Conservation (phyloP, 495 filamentous ascomycete genomes). For the Penicillium roqueforti region DNA sequence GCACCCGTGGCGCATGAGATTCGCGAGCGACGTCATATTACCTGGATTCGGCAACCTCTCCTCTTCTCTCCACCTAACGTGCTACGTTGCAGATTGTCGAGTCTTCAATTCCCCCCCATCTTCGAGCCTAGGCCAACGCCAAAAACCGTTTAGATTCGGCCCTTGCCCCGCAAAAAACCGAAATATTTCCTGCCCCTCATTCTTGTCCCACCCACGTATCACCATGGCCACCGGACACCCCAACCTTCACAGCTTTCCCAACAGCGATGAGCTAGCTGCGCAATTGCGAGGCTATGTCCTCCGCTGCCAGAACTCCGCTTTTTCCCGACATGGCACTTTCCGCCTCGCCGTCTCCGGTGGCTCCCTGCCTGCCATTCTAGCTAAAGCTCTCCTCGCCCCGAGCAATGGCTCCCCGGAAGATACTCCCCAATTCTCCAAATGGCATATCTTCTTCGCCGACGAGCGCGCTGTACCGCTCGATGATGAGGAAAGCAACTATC, state of each 20-base stretch:
- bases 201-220: slow-evolving; percentile 1
- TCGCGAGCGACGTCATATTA: slow-evolving; percentile 4
- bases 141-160: not conserved
- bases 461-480: slow-evolving; percentile 91
- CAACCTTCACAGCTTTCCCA: slow-evolving; percentile 78
- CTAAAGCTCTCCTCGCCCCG: slow-evolving; percentile 67
- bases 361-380: slow-evolving; percentile 83
- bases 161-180: slow-evolving; percentile 4
- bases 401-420: slow-evolving; percentile 56
- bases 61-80: not conserved
- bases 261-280: slow-evolving; percentile 61
- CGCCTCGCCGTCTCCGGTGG: slow-evolving; percentile 92
- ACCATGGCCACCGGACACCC: slow-evolving; percentile 54
- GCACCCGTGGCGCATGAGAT: not conserved
- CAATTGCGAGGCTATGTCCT: slow-evolving; percentile 78
- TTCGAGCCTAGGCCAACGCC: not conserved
- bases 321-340: slow-evolving; percentile 77
- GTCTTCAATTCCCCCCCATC: not conserved
- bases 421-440: slow-evolving; percentile 71
- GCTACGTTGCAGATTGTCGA: not conserved
- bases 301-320: slow-evolving; percentile 67
- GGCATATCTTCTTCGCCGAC: slow-evolving; percentile 98
- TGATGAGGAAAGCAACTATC: slow-evolving; percentile 92
- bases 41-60: not conserved
- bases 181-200: slow-evolving; percentile 3